These are phyloP conservation scores for Apocynum venetum DNA, from an alignment of 257 asterid genomes.

Conservation along the genomic window DNA sequence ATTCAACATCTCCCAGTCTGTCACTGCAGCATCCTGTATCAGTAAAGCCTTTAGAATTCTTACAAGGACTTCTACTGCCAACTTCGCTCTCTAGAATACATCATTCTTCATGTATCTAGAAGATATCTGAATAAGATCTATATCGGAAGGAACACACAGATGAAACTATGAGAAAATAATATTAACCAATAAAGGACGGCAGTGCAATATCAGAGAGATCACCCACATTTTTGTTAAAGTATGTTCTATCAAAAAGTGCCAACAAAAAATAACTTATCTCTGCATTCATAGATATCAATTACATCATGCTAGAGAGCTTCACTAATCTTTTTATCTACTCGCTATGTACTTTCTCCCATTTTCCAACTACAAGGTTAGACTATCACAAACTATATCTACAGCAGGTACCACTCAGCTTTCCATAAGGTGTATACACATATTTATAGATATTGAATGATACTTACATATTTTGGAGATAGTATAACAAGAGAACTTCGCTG, in stretches of 20 bases:
- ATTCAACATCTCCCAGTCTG: too few relatives aligned
- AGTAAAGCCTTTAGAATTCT: too few relatives aligned
- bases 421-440: background rate
- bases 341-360: constrained; percentile 8
- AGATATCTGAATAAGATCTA: background rate
- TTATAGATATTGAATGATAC: background rate
- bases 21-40: too few relatives aligned
- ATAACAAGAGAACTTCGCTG: constrained; percentile 13
- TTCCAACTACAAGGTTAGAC: constrained; percentile 19
- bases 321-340: constrained; percentile 1
- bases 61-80: background rate
- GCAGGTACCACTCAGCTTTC: constrained; percentile 2
- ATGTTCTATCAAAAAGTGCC: background rate
- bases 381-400: constrained; percentile 14
- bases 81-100: background rate
- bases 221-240: background rate
- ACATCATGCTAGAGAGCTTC: background rate
- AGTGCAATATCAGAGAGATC: background rate
- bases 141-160: background rate
- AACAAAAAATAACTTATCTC: background rate
- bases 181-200: background rate
- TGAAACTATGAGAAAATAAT: background rate
- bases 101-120: background rate
- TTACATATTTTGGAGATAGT: constrained; percentile 1
- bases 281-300: background rate